Conservation (phyloP, 179 eudicot genomes). For the Nepenthes alata region DNA sequence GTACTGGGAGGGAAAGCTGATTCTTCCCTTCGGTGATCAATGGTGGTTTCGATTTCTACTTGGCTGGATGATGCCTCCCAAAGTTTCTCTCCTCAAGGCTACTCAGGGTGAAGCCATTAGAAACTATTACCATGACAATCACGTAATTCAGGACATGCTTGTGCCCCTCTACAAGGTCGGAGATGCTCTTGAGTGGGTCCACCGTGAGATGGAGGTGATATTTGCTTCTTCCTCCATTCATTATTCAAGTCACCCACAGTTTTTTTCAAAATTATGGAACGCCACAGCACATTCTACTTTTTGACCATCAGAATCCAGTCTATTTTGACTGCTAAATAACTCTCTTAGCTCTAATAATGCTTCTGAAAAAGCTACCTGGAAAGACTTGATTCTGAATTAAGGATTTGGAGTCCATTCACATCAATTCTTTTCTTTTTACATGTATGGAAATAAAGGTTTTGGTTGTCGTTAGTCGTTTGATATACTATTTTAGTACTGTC, state of each 20-base stretch:
- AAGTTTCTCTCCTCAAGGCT: constrained; percentile 93
- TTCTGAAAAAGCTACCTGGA: too few species aligned
- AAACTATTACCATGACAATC: constrained; percentile 95
- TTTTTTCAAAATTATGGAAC: too few species aligned
- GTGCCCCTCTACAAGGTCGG: constrained; percentile 95
- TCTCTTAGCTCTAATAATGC: too few species aligned
- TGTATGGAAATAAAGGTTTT: too few species aligned
- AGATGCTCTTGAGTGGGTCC: constrained; percentile 80
- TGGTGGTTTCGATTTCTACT: constrained; percentile 74
- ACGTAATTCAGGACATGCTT: constrained; percentile 94
- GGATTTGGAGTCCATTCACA: too few species aligned
- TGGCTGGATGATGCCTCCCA: constrained; percentile 99
- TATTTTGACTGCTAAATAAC: too few species aligned
- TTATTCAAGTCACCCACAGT: too few species aligned
- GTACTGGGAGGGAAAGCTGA: constrained; percentile 98
- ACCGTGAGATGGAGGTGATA: constrained; percentile 85
- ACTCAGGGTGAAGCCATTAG: constrained; percentile 94
- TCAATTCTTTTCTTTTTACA: too few species aligned
- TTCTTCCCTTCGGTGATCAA: constrained; percentile 89
- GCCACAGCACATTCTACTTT: neutral
- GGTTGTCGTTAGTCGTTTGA: too few species aligned
- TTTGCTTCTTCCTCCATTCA: neutral
- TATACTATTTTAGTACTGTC: too few species aligned
- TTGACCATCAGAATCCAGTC: neutral
- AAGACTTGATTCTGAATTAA: too few species aligned